A percentile compares a stretch with the other conserved stretches of the same genome.
Evolutionary conservation across 2,329 filamentous ascomycete genomes (phyloP).

Genomic region (Raffaelea arxii): DNA sequence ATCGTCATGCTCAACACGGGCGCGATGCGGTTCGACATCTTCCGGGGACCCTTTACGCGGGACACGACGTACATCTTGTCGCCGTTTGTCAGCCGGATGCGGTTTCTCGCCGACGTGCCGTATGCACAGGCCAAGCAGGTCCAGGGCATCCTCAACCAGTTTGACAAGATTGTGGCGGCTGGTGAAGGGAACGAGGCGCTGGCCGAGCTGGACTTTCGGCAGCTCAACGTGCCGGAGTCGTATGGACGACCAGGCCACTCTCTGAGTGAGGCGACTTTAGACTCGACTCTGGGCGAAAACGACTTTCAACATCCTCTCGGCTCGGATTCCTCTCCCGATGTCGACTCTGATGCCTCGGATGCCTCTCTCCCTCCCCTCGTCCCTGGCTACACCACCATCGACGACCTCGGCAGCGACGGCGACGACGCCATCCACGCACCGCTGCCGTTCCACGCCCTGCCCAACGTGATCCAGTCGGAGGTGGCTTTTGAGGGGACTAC

Average conservation of each 20-base stretch:
- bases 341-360: conserved; percentile 16
- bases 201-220: conserved; percentile 28
- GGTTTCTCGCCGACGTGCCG: conserved; percentile 70
- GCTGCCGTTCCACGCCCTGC: conserved; percentile 66
- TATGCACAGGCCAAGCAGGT: conserved; percentile 66
- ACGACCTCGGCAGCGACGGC: conserved; percentile 74
- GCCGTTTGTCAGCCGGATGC: conserved; percentile 74
- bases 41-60: conserved; percentile 80
- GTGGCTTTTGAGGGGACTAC: conserved; percentile 50
- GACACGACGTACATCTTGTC: conserved; percentile 81
- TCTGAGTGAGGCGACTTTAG: too few relatives aligned
- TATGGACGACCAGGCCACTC: too few relatives aligned
- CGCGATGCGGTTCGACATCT: conserved; percentile 89
- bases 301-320: too few relatives aligned
- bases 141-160: conserved; percentile 46
- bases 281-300: too few relatives aligned
- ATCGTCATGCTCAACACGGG: conserved; percentile 82
- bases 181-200: not conserved
- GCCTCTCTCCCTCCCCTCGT: conserved; percentile 33
- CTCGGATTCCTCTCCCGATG: too few relatives aligned
- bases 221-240: conserved; percentile 41
- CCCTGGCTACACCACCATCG: conserved; percentile 76
- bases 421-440: conserved; percentile 79
- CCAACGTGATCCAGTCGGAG: conserved; percentile 71
- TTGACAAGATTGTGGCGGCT: conserved; percentile 35